Percentiles rank a stretch among this genome's conserved stretches.
Evolutionary conservation across 208 protist genomes (phyloP).

Genomic region (Leishmania gerbilli): DNA sequence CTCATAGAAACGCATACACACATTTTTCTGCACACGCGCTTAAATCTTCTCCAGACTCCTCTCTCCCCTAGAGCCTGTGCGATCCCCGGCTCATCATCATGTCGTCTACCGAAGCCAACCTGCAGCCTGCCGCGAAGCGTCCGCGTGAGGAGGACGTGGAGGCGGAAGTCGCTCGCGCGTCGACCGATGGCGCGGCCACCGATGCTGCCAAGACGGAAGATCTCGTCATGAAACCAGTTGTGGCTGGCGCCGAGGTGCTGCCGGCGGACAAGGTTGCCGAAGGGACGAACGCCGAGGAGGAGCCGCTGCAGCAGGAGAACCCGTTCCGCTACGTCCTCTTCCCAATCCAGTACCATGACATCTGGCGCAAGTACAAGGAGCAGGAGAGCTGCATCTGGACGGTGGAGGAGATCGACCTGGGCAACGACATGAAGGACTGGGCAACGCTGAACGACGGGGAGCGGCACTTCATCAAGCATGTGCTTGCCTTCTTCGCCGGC

Average conservation of each 20-base stretch:
- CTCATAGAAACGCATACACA: not conserved
- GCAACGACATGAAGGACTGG: constrained; percentile 96
- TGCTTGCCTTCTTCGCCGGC: constrained; percentile 99
- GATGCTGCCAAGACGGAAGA: constrained; percentile 5
- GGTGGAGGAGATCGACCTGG: constrained; percentile 98
- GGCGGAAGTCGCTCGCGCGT: not conserved
- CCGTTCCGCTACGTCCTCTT: constrained; percentile 98
- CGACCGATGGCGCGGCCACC: not conserved
- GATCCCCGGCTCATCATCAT: not conserved
- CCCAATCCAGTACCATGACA: constrained; percentile 96
- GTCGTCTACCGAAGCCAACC: constrained; percentile 1
- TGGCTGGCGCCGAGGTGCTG: constrained; percentile 9
- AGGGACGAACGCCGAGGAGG: constrained; percentile 26
- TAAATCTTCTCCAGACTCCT: not conserved
- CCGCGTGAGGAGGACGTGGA: constrained; percentile 12
- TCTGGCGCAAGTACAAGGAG: constrained; percentile 99
- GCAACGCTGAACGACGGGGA: constrained; percentile 95
- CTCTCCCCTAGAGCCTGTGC: not conserved
- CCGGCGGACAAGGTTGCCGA: not conserved
- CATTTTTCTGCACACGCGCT: not conserved
- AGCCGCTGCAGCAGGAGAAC: constrained; percentile 97
- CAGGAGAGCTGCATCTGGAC: constrained; percentile 98
- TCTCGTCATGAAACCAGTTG: constrained; percentile 10
- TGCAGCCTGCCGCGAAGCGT: constrained; percentile 13
- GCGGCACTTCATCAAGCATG: constrained; percentile 98